Conservation (phyloP, 352 stramenopile genomes). For the Phytophthora pini region DNA sequence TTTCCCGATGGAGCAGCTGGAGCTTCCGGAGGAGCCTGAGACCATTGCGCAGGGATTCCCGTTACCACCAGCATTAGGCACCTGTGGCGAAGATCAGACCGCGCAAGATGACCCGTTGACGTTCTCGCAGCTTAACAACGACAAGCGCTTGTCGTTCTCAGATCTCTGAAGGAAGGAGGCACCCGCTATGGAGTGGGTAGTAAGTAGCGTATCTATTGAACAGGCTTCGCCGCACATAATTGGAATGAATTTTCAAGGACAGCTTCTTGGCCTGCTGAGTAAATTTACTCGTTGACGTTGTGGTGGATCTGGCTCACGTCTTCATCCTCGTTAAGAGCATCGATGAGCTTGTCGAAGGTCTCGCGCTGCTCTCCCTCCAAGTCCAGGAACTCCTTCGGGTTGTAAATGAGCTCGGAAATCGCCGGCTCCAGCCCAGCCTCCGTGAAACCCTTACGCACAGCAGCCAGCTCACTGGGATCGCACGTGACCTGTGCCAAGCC, state of each 20-base stretch:
- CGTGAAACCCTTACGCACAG: constrained; percentile 64
- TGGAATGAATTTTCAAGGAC: background rate
- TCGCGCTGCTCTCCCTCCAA: constrained; percentile 56
- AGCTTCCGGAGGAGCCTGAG: constrained; percentile 23
- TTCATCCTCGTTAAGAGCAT: constrained; percentile 79
- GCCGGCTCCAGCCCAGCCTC: constrained; percentile 64
- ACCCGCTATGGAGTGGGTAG: constrained; percentile 27
- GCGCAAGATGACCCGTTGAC: constrained; percentile 35
- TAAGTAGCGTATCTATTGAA: constrained; percentile 53
- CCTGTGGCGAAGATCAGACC: constrained; percentile 2
- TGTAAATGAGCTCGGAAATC: constrained; percentile 83
- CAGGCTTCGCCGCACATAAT: constrained; percentile 27
- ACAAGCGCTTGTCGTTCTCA: constrained; percentile 48
- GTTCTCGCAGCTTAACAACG: constrained; percentile 44
- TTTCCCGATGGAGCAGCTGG: constrained; percentile 37
- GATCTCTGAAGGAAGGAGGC: constrained; percentile 36
- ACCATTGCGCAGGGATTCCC: constrained; percentile 15
- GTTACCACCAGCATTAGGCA: constrained; percentile 10
- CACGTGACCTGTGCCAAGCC: constrained; percentile 75
- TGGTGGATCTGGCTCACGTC: constrained; percentile 85
- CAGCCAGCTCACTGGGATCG: constrained; percentile 65
- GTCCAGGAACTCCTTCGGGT: constrained; percentile 81
- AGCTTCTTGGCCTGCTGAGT: background rate
- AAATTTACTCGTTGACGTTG: constrained; percentile 76
- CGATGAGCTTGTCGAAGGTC: constrained; percentile 80